Conservation (phyloP, 768 basidiomycete species). For the Phylloporus arenicola region DNA sequence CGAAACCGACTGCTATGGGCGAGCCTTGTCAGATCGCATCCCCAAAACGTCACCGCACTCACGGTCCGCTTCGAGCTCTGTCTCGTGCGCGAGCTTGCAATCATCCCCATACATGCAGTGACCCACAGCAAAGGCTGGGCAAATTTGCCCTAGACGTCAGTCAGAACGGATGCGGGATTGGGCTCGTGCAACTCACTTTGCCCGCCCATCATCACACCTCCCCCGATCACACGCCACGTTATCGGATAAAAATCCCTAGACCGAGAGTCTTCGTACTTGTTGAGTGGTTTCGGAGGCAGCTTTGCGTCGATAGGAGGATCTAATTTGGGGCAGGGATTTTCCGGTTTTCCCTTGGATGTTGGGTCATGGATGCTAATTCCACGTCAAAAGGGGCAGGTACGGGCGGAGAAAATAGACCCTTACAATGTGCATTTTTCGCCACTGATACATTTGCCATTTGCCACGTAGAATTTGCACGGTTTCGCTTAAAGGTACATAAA, state of each 20-base stretch:
- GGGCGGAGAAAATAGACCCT: conserved; percentile 19
- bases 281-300: conserved; percentile 26
- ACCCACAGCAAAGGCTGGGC: conserved; percentile 21
- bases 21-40: background rate
- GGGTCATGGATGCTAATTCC: conserved; percentile 42
- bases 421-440: conserved; percentile 58
- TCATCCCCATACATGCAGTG: conserved; percentile 24
- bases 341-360: conserved; percentile 1
- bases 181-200: conserved; percentile 18
- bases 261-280: conserved; percentile 32
- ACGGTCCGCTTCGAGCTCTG: conserved; percentile 20
- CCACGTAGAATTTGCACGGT: conserved; percentile 51
- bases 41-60: conserved; percentile 1
- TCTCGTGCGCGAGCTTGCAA: conserved; percentile 29
- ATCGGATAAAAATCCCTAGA: conserved; percentile 57
- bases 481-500: conserved; percentile 38
- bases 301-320: conserved; percentile 5
- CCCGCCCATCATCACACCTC: conserved; percentile 64
- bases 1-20: conserved; percentile 11
- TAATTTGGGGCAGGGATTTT: background rate
- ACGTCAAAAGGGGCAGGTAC: background rate
- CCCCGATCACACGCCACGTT: conserved; percentile 73
- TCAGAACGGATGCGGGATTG: background rate
- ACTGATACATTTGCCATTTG: conserved; percentile 44
- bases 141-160: conserved; percentile 18